These are phyloP conservation scores for Neofusicoccum sp. DNA, from an alignment of 2,329 filamentous ascomycete species.

Conservation along the genomic window DNA sequence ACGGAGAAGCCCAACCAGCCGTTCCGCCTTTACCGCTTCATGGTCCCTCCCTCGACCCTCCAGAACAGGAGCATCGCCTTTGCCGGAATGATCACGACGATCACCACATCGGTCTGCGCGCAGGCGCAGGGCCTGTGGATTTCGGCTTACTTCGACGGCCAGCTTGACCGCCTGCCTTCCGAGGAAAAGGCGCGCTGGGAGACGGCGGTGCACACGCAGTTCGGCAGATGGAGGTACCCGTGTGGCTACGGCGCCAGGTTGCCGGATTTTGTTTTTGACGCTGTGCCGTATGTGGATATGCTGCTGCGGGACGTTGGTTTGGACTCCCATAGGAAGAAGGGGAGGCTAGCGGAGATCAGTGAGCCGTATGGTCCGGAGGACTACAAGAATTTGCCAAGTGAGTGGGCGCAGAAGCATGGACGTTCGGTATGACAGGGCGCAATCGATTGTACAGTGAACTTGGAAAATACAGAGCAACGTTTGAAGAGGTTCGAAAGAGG, in stretches of 20 bases:
- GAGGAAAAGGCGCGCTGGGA: conserved; percentile 26
- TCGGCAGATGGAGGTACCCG: conserved; percentile 68
- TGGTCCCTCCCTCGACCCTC: conserved; percentile 36
- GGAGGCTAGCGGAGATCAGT: conserved; percentile 52
- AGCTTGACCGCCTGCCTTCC: conserved; percentile 36
- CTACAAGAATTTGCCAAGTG: conserved; percentile 54
- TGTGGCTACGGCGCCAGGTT: conserved; percentile 59
- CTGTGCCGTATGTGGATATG: conserved; percentile 69
- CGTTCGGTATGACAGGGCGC: background rate
- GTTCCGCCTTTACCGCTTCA: conserved; percentile 44
- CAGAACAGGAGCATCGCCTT: conserved; percentile 37
- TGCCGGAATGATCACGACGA: conserved; percentile 37
- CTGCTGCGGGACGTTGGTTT: conserved; percentile 66
- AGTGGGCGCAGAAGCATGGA: conserved; percentile 43
- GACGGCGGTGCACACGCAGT: conserved; percentile 63
- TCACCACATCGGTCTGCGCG: conserved; percentile 39
- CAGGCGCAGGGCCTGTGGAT: conserved; percentile 48
- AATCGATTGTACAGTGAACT: background rate
- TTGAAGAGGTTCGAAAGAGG: background rate
- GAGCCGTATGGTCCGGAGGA: conserved; percentile 60
- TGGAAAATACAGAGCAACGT: background rate
- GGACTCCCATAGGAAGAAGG: conserved; percentile 53
- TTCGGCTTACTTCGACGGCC: conserved; percentile 60
- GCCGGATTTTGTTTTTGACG: conserved; percentile 75
- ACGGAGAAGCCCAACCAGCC: conserved; percentile 22